phyloP scores from a whole-genome alignment of 2,329 filamentous ascomycete genomes.

The Hymenoscyphus scutula region DNA sequence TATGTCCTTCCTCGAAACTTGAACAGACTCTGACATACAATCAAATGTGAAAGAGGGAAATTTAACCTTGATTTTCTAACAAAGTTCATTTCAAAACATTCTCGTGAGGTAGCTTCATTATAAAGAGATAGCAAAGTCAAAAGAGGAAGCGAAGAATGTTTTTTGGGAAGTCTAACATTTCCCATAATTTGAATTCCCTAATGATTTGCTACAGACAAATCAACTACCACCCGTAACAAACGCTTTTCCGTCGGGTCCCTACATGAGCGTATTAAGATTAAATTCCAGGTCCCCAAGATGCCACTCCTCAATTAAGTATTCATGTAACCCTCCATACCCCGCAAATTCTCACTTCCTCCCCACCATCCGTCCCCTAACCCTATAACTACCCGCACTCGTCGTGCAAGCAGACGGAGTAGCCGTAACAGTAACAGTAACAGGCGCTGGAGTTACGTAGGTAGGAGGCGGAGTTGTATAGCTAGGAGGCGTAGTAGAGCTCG shows the following conservation, averaged over 20 bases:
- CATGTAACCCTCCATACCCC: not conserved
- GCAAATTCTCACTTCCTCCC: not conserved
- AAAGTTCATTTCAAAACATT: too few species aligned
- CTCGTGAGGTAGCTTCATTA: too few species aligned
- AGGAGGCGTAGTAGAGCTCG: not conserved
- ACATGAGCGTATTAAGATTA: slow-evolving; percentile 3
- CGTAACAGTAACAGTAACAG: not conserved
- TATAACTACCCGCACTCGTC: not conserved
- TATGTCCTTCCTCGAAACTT: too few species aligned
- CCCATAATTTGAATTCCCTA: too few species aligned
- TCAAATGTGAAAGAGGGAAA: too few species aligned
- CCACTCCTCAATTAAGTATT: not conserved
- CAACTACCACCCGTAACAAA: not conserved
- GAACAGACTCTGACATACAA: too few species aligned
- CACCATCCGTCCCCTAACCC: not conserved
- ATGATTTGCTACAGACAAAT: not conserved
- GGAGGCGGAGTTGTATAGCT: not conserved
- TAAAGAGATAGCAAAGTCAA: too few species aligned
- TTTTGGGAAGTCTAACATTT: too few species aligned
- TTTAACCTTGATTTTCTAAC: too few species aligned
- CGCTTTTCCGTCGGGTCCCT: not conserved
- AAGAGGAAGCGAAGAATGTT: too few species aligned
- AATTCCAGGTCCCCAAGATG: not conserved
- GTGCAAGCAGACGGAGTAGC: not conserved
- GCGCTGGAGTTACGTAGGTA: not conserved